These are phyloP conservation scores for Sextonia rubra DNA, from an alignment of 164 flowering plant genomes.

Conservation along the genomic window DNA sequence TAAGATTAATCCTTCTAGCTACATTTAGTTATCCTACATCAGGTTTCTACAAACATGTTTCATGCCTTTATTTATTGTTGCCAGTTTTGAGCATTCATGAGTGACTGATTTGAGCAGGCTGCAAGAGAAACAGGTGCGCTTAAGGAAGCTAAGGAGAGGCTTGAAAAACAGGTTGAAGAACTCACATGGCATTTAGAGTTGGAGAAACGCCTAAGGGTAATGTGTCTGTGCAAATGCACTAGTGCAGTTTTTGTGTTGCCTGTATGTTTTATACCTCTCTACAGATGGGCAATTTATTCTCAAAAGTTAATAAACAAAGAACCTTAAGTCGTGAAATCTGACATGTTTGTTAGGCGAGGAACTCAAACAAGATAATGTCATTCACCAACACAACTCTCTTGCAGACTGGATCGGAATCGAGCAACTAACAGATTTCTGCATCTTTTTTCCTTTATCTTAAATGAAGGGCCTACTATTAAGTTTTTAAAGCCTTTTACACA, in stretches of 20 bases:
- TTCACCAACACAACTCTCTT: neutral
- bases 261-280: neutral
- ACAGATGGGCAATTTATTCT: neutral
- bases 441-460: neutral
- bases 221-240: neutral
- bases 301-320: no score
- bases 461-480: neutral
- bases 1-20: no score
- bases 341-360: neutral
- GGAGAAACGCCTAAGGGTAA: conserved; percentile 86
- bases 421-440: neutral
- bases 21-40: neutral
- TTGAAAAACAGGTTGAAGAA: conserved; percentile 82
- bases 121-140: conserved; percentile 95
- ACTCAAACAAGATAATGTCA: no score
- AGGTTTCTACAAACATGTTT: neutral
- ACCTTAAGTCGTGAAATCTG: neutral
- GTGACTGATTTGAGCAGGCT: conserved; percentile 39
- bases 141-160: conserved; percentile 90
- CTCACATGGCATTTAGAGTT: conserved; percentile 89
- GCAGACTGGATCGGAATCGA: neutral
- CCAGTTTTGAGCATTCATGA: neutral
- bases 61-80: neutral
- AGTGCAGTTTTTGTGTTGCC: neutral
- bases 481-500: conserved; percentile 18